These are phyloP conservation scores for Caryocar brasiliense DNA, from an alignment of 441 rosid species.

Conservation along the genomic window DNA sequence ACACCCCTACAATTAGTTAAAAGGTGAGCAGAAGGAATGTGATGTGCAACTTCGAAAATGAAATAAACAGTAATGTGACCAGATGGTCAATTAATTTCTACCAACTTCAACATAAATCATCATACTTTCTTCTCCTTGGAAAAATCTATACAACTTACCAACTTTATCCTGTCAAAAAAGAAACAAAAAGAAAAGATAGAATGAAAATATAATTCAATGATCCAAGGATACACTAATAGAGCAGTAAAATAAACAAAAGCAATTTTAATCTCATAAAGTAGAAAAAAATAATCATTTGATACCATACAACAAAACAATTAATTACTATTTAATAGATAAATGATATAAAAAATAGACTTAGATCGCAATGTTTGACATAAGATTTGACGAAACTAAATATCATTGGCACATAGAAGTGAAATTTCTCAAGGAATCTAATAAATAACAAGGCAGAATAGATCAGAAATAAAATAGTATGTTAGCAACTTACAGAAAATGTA, in stretches of 20 bases:
- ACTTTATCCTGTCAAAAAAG: conserved; percentile 73
- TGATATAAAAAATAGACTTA: too few relatives aligned
- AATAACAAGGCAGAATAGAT: too few relatives aligned
- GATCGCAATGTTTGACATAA: too few relatives aligned
- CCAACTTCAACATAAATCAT: conserved; percentile 21
- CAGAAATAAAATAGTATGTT: too few relatives aligned
- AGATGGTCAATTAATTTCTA: not conserved
- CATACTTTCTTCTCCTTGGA: conserved; percentile 23
- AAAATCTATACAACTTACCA: conserved; percentile 55
- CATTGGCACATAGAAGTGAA: too few relatives aligned
- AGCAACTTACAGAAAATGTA: too few relatives aligned
- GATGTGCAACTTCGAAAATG: not conserved
- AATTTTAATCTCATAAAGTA: not conserved
- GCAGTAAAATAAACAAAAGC: not conserved
- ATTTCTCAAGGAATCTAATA: too few relatives aligned
- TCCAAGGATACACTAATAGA: not conserved
- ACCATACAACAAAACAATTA: too few relatives aligned
- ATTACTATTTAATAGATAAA: too few relatives aligned
- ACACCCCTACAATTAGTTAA: too few relatives aligned
- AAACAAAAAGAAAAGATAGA: conserved; percentile 8
- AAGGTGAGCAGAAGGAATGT: too few relatives aligned
- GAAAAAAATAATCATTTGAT: not conserved
- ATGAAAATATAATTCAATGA: conserved; percentile 2
- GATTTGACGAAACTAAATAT: too few relatives aligned
- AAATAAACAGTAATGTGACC: not conserved